Evolutionary conservation across 2,329 filamentous ascomycete genomes (phyloP).

Genomic region (Colletotrichum sidae): DNA sequence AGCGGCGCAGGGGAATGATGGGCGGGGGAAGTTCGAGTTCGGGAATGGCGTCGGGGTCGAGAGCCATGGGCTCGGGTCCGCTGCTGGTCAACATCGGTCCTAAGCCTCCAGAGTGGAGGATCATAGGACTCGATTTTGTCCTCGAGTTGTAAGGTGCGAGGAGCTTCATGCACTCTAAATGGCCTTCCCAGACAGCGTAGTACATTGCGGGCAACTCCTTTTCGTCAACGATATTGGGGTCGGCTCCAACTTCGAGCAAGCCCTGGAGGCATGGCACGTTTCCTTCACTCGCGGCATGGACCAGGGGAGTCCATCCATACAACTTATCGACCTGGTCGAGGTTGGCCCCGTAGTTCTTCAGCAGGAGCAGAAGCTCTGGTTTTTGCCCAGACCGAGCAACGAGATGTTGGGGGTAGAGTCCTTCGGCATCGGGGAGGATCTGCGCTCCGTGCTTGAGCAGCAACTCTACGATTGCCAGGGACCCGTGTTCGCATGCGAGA

Average conservation of each 20-base stretch:
- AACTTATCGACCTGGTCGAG: conserved; percentile 94
- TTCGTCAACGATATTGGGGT: conserved; percentile 86
- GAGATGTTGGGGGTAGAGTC: conserved; percentile 95
- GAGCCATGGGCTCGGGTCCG: conserved; percentile 70
- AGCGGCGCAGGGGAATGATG: conserved; percentile 93
- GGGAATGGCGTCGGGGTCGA: conserved; percentile 90
- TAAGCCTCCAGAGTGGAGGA: conserved; percentile 55
- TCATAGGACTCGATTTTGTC: conserved; percentile 56
- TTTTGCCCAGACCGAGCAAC: conserved; percentile 90
- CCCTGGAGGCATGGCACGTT: conserved; percentile 89
- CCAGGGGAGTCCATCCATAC: conserved; percentile 96
- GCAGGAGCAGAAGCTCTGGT: conserved; percentile 80
- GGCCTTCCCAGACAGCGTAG: conserved; percentile 98
- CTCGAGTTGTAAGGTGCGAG: conserved; percentile 71
- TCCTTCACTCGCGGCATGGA: conserved; percentile 96
- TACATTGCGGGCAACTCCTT: conserved; percentile 96
- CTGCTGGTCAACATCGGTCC: conserved; percentile 60
- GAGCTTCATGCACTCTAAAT: conserved; percentile 92
- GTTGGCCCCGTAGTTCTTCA: conserved; percentile 89
- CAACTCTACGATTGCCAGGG: conserved; percentile 84
- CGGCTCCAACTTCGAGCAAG: conserved; percentile 81
- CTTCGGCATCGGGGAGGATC: conserved; percentile 94
- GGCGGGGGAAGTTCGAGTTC: conserved; percentile 92
- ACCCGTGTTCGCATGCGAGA: conserved; percentile 93
- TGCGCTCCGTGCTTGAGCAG: conserved; percentile 83